A percentile compares a stretch with the other conserved stretches of the same genome.
Evolutionary conservation across 768 basidiomycete species (phyloP).

Genomic region (Rhodotorula babjevae): DNA sequence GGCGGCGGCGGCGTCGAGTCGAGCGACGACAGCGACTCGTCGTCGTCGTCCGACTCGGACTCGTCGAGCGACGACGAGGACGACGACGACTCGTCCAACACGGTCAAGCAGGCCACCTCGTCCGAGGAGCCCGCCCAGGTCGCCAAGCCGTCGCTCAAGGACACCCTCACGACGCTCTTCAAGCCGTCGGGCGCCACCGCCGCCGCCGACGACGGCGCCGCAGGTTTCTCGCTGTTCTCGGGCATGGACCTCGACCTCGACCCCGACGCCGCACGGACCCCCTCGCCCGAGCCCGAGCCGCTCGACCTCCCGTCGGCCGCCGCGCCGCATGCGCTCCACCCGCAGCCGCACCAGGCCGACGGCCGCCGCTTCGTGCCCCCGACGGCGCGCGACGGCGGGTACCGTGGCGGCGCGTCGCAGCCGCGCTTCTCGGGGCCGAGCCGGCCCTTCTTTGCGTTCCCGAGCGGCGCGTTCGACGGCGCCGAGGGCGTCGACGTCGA

Average conservation of each 20-base stretch:
- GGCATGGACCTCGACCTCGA: slow-evolving; percentile 40
- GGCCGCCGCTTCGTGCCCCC: neutral
- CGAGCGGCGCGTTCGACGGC: slow-evolving; percentile 4
- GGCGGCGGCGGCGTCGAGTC: slow-evolving; percentile 11
- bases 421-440: neutral
- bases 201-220: neutral
- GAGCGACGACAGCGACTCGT: neutral
- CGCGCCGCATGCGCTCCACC: neutral
- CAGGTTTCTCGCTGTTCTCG: slow-evolving; percentile 30
- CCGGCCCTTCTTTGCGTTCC: slow-evolving; percentile 26
- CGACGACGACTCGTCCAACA: slow-evolving; percentile 4
- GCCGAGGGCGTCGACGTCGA: neutral
- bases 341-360: neutral
- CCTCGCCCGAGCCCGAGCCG: slow-evolving; percentile 7
- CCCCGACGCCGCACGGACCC: slow-evolving; percentile 8
- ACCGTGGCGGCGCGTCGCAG: slow-evolving; percentile 9
- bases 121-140: neutral
- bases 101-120: neutral
- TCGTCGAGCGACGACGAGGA: slow-evolving; percentile 10
- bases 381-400: neutral
- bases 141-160: slow-evolving; percentile 15
- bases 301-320: slow-evolving; percentile 13
- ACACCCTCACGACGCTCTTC: slow-evolving; percentile 34
- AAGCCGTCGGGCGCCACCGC: slow-evolving; percentile 1
- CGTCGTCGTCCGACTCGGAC: neutral